phyloP scores from a whole-genome alignment of 1,284 basidiomycete genomes.

The Limonomyces culmigenus region DNA sequence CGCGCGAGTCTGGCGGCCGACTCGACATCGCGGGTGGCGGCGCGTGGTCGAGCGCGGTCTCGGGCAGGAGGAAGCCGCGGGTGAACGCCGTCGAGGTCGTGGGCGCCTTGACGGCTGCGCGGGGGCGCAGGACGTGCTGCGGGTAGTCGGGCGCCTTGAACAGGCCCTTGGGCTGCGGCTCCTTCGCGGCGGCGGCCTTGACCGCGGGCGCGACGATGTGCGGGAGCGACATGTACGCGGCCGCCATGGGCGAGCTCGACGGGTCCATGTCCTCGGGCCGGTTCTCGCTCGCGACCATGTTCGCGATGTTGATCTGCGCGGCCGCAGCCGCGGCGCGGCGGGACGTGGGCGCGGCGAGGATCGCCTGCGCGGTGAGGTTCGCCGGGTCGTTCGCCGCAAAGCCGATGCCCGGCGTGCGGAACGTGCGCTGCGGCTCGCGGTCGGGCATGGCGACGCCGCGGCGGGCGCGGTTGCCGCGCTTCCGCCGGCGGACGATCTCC shows the following conservation, averaged over 20 bases:
- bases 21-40: conserved; percentile 13
- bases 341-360: conserved; percentile 48
- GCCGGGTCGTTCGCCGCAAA: conserved; percentile 66
- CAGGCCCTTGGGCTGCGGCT: conserved; percentile 53
- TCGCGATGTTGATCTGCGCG: conserved; percentile 64
- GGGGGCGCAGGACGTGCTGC: conserved; percentile 31
- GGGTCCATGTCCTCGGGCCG: conserved; percentile 39
- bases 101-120: conserved; percentile 37
- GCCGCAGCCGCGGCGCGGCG: conserved; percentile 74
- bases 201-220: conserved; percentile 6
- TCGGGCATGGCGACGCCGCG: conserved; percentile 86
- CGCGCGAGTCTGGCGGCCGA: conserved; percentile 25
- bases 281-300: conserved; percentile 73
- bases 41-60: conserved; percentile 41
- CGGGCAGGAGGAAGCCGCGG: conserved; percentile 32
- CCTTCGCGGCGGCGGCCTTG: conserved; percentile 27
- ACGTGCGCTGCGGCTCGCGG: conserved; percentile 83
- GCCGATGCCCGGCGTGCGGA: conserved; percentile 74
- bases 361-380: conserved; percentile 41
- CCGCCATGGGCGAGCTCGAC: conserved; percentile 3
- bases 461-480: conserved; percentile 78
- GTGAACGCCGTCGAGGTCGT: conserved; percentile 53
- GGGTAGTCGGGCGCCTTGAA: conserved; percentile 57
- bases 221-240: conserved; percentile 25
- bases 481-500: conserved; percentile 71